Base-by-base conservation (phyloP, 2,329 filamentous ascomycete species). In the Pezicula radicicola region DNA sequence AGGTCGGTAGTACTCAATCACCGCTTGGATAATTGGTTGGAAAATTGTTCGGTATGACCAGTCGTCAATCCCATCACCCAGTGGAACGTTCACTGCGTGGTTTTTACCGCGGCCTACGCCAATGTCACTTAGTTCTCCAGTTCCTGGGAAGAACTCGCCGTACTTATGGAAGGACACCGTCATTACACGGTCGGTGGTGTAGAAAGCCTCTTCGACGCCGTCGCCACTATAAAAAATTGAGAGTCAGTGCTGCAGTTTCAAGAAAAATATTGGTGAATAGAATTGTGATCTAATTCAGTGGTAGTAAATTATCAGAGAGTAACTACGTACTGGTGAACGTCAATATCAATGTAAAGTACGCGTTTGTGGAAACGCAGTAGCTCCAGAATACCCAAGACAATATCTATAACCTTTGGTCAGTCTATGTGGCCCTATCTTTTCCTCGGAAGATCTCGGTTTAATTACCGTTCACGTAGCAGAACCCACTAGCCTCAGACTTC, bases 81-180 rank as follows among this genome's bases (percentile, higher is more conserved):
- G 82, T 0, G 92, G 92, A 48, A 96, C 93, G 70, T 96, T 97
- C 67, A 96, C 85, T 6, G 90, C 83, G 66, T 96, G 94, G 66
- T 95, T 87, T 66, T 94, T 94, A 55, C 92, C 92, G 18, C 87
- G 80, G 55, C 94, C 95, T 55, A 92, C 87, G 28, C 92, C 92
- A 48, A 91, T 91, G 64, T 93, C 90, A 57, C 91, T 80, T 51
- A 94, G 85, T 60, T 91, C 89, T 50, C 92, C 92, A 2, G 92
- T 97, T 44, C 91, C 92, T 0, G 92, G 92, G 70, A 96, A 97
- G 73, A 96, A 97, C 72, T 90, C 91, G 66, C 93, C 93, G 69
- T 96, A 97, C 68, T 97, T 97, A 77, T 99, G 91, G 71, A 94
- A 96, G 0, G 89, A 95, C n/a, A 94, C 85, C 0, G 91, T 96